Conservation (phyloP, 225 moss, liverwort and hornwort genomes). For the Asterella californica region DNA sequence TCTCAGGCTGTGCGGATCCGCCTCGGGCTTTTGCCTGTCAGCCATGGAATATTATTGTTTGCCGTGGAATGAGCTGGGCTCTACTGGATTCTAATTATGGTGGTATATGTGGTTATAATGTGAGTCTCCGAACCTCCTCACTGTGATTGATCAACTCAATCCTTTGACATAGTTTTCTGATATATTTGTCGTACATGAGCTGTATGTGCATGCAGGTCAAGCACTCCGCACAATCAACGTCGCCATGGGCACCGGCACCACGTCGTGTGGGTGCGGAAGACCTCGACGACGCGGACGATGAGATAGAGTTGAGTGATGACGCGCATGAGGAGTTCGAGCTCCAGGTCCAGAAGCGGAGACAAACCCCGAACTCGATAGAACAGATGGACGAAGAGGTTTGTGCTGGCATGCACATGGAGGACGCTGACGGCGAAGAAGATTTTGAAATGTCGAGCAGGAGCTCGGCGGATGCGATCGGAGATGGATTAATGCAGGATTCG, state of each 20-base stretch:
- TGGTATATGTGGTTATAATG: neutral
- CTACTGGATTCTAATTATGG: neutral
- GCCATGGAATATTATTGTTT: neutral
- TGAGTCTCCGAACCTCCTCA: neutral
- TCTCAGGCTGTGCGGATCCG: no score
- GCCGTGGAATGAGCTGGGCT: neutral
- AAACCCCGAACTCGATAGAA: neutral
- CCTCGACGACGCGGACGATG: neutral
- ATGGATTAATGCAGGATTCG: neutral
- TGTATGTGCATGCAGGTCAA: neutral
- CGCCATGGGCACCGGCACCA: neutral
- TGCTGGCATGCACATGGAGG: neutral
- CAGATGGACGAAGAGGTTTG: neutral
- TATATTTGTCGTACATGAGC: neutral
- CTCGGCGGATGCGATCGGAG: neutral
- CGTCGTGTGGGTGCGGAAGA: neutral
- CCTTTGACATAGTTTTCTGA: neutral
- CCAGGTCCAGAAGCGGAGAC: neutral
- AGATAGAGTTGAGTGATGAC: slow-evolving; percentile 10
- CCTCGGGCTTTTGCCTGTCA: no score
- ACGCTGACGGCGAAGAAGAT: slow-evolving; percentile 6
- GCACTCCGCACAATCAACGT: neutral
- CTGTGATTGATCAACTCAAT: neutral
- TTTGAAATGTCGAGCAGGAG: neutral
- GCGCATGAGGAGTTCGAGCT: neutral